Evolutionary conservation across 225 moss, liverwort and hornwort genomes (phyloP), one percentile per base, ranked within the genome.

Genomic region (Pseudoscleropodium purum): DNA sequence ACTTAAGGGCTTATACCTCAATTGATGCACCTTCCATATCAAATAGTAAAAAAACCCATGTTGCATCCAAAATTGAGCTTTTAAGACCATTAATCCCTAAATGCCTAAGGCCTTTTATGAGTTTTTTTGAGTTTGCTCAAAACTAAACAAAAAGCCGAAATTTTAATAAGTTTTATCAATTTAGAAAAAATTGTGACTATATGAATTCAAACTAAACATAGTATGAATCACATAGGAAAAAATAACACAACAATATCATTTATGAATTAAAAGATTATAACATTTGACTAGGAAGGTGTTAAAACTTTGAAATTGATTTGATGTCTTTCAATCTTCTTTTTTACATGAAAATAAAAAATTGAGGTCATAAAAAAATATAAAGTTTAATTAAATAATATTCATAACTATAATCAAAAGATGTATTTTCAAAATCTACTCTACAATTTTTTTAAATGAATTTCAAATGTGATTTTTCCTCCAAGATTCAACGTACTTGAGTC

Each of bases 71-170:
- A 37, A 54, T 25, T 78, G 0, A 56, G 15, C 25, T 56, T 37
- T 2, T 2, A 0, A 36, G 0, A 77, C 5, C 5, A 77, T 23
- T 36, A 36, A 14, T 8, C 1, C 4, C 5, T 7, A 34, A 52
- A 23, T 14, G 3, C 5, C 14, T 3, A 77, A 52, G 6, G 19
- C 3, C 8, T 49, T 21, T 34, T 34, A 34, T 34, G 2, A 7
- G 12, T 0, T 8, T n/a, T n/a, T n/a, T n/a, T n/a, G n/a, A n/a
- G n/a, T n/a, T 76, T 36, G 2, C 2, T 36, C 8, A 15, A 36
- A 52, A 14, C 6, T 34, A 23, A 34, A 5, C 2, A 13, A 51
- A 34, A 49, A 51, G 0, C 2, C 8, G 4, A 37, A 37, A 2
- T 9, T 36, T 54, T 5, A 2, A 36, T 54, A 54, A 23, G 0